phyloP scores from a whole-genome alignment of 2,329 filamentous ascomycete species.

The Polychaeton citri region DNA sequence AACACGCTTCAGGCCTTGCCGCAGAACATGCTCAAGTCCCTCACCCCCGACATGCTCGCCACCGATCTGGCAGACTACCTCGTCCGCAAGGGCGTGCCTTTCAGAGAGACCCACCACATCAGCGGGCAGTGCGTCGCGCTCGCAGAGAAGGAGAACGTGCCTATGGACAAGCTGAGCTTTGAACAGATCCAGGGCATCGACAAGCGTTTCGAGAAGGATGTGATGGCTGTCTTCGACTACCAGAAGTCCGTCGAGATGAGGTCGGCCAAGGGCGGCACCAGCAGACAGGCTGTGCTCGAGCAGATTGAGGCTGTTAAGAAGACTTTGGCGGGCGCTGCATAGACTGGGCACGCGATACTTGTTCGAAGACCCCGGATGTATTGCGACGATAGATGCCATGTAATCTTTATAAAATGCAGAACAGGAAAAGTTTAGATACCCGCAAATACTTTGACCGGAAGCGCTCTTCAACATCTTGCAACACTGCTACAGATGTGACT shows the following conservation, averaged over 20 bases:
- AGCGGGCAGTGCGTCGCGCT: conserved; percentile 60
- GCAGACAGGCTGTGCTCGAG: conserved; percentile 51
- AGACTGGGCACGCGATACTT: too few species aligned
- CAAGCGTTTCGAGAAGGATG: conserved; percentile 55
- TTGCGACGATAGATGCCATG: too few species aligned
- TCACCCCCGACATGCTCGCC: conserved; percentile 75
- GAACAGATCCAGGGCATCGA: conserved; percentile 58
- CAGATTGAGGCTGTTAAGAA: conserved; percentile 45
- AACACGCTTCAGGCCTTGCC: conserved; percentile 57
- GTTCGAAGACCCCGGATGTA: too few species aligned
- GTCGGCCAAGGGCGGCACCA: conserved; percentile 64
- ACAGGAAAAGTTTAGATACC: too few species aligned
- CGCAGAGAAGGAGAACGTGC: conserved; percentile 50
- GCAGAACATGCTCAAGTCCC: conserved; percentile 63
- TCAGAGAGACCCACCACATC: conserved; percentile 70
- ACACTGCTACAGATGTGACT: too few species aligned
- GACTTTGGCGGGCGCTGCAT: conserved; percentile 18
- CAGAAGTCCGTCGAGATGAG: conserved; percentile 71
- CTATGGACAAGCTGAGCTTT: conserved; percentile 57
- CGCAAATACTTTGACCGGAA: too few species aligned
- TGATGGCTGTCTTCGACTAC: conserved; percentile 62
- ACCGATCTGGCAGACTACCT: conserved; percentile 54
- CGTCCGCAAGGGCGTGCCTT: conserved; percentile 56
- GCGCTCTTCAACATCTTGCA: too few species aligned
- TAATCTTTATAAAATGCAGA: too few species aligned